Conservation (phyloP, 2,329 filamentous ascomycete species). For the Atkinsonella hypoxylon region DNA sequence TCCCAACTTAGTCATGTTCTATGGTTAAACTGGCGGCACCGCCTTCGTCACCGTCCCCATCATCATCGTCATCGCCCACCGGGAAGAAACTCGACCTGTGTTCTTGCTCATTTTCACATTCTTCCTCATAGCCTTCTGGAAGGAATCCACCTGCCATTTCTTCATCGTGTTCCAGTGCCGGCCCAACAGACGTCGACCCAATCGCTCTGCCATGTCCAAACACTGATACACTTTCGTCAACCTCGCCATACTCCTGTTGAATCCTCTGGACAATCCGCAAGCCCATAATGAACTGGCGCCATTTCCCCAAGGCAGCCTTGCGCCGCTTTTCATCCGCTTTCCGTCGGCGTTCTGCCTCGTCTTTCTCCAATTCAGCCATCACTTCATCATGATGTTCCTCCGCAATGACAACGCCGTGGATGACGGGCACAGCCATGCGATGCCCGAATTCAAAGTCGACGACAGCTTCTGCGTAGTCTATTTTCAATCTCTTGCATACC, state of each 20-base stretch:
- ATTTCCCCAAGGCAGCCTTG: constrained; percentile 60
- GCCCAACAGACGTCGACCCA: constrained; percentile 7
- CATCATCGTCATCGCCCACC: constrained; percentile 31
- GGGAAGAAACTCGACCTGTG: constrained; percentile 37
- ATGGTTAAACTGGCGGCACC: constrained; percentile 18
- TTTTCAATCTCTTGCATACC: constrained; percentile 70
- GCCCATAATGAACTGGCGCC: constrained; percentile 81
- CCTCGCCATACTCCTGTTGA: constrained; percentile 60
- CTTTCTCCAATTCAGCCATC: constrained; percentile 66
- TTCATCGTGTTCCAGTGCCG: constrained; percentile 26
- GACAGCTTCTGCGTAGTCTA: constrained; percentile 89
- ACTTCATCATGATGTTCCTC: constrained; percentile 64
- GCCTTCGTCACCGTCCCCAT: constrained; percentile 20
- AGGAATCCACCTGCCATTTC: constrained; percentile 51
- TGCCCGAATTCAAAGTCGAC: constrained; percentile 95
- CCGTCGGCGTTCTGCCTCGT: constrained; percentile 60
- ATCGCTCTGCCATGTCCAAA: constrained; percentile 35
- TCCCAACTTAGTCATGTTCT: constrained; percentile 14
- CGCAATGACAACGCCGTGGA: constrained; percentile 81
- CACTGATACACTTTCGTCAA: constrained; percentile 38
- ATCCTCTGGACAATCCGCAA: constrained; percentile 72
- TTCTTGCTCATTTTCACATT: constrained; percentile 25
- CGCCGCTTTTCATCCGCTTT: constrained; percentile 78
- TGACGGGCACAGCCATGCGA: constrained; percentile 83
- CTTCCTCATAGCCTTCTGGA: constrained; percentile 42